Evolutionary conservation across 306 rosid species (phyloP).

Genomic region (Malus orientalis): DNA sequence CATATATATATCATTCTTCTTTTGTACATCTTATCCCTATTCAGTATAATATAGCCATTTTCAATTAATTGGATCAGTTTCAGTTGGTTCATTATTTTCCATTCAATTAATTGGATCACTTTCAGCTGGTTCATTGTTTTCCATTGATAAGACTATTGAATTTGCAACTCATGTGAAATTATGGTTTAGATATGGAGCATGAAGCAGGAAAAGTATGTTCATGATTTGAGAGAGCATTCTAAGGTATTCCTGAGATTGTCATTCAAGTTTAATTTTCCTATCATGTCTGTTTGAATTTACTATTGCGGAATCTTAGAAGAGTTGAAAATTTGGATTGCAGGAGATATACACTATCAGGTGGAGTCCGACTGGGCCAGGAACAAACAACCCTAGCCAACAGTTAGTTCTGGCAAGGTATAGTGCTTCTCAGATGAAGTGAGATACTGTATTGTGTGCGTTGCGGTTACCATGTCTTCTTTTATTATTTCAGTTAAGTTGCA

Average conservation of each 20-base stretch:
- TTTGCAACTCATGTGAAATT: slow-evolving; percentile 9
- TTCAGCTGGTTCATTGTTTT: neutral
- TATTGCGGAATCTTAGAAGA: neutral
- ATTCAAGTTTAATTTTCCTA: neutral
- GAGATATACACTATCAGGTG: slow-evolving; percentile 91
- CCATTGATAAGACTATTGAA: neutral
- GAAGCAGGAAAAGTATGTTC: slow-evolving; percentile 78
- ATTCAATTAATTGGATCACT: neutral
- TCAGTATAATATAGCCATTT: neutral
- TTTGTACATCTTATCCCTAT: neutral
- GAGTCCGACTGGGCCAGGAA: slow-evolving; percentile 90
- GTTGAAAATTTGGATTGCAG: slow-evolving; percentile 32
- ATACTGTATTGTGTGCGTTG: neutral
- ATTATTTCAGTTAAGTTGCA: neutral
- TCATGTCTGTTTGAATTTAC: neutral
- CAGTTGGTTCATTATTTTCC: neutral
- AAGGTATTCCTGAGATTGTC: slow-evolving; percentile 39
- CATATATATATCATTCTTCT: neutral
- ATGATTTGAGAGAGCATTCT: slow-evolving; percentile 84
- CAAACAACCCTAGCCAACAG: slow-evolving; percentile 70
- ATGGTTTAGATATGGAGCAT: slow-evolving; percentile 81
- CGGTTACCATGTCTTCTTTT: neutral
- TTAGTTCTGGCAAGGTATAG: slow-evolving; percentile 80
- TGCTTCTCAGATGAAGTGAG: neutral
- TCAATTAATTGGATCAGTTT: neutral